Conservation (phyloP, 2,329 filamentous ascomycete genomes). For the Thelonectria discophora region DNA sequence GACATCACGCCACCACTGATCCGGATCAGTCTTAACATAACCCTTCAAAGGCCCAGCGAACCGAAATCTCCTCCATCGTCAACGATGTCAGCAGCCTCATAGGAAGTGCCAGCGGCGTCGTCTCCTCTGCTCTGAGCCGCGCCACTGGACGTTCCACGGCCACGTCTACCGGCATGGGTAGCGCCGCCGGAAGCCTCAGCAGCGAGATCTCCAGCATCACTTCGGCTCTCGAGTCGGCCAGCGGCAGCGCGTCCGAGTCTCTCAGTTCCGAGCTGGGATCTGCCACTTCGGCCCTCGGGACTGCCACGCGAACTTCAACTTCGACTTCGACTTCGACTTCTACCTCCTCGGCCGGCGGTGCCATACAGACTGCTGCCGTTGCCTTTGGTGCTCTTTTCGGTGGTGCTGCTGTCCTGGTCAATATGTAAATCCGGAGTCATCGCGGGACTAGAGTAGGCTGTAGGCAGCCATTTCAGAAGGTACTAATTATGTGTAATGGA, state of each 20-base stretch:
- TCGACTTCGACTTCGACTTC: not conserved
- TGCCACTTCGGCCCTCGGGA: not conserved
- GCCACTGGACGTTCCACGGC: not conserved
- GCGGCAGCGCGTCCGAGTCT: not conserved
- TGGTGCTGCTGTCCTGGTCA: conserved; percentile 10
- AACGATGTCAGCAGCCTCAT: not conserved
- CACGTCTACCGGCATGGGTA: not conserved
- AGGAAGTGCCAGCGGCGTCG: not conserved
- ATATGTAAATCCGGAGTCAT: conserved; percentile 1
- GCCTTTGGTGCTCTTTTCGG: conserved; percentile 12
- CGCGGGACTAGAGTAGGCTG: too few relatives aligned
- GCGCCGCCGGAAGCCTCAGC: conserved; percentile 5
- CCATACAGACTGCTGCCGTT: conserved; percentile 11
- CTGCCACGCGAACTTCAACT: not conserved
- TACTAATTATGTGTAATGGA: too few relatives aligned
- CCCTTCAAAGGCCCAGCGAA: not conserved
- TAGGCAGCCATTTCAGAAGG: too few relatives aligned
- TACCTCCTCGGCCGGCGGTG: not conserved
- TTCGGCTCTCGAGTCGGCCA: conserved; percentile 11
- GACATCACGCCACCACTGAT: too few relatives aligned
- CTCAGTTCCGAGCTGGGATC: conserved; percentile 11
- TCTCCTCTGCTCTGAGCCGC: not conserved
- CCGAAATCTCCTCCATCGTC: not conserved
- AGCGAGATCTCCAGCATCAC: conserved; percentile 8
- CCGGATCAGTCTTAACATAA: too few relatives aligned